Evolutionary conservation across 352 stramenopile genomes (phyloP), one percentile per base, ranked within the genome.

Genomic region (Achlya hypogyna): DNA sequence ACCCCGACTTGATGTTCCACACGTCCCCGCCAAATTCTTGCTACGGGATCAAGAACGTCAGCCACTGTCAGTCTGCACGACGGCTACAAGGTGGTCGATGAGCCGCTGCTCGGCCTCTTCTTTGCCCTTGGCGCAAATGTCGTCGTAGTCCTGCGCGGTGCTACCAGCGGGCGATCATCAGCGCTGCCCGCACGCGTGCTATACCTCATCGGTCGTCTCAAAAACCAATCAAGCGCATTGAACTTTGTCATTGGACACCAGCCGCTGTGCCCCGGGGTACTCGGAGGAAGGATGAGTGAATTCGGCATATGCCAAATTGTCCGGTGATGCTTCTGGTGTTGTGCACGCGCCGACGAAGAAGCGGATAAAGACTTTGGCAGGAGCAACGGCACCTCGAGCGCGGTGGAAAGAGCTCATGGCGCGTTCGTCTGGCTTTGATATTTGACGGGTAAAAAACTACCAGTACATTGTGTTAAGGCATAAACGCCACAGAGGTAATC

Each of bases 21-120:
- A 91, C 82, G 45, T 88, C 82, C 34, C 81, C 82, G 18, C 82
- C 82, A 43, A 82, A 73, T n/a, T 83, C 63, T 73, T 88, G 84
- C 77, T 85, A 53, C 29, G 20, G 35, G 25, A 59, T 10, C 4
- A 22, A n/a, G 29, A 22, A 63, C 40, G 14, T 10, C 42, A 18
- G 32, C 25, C 29, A 29, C 34, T 25, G 23, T 6, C n/a, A 25
- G 29, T 16, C 62, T 0, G 5, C 10, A 34, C 63, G 6, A 25
- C 10, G 71, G 72, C 29, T 53, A 85, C 77, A 53, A 88, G 89
- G 72, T 91, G 81, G 47, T 88, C 80, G 52, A 89, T 73, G 56
- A 91, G 65, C 25, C 82, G 81, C 68, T 65, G 78, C 71, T 89
- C 81, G 1, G 82, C 82, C 3, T 77, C 82, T 53, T 73, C 77